Evolutionary conservation across 2,329 filamentous ascomycete species (phyloP), one percentile per base, ranked within the genome.

Genomic region (Colletotrichum cordylinicola): DNA sequence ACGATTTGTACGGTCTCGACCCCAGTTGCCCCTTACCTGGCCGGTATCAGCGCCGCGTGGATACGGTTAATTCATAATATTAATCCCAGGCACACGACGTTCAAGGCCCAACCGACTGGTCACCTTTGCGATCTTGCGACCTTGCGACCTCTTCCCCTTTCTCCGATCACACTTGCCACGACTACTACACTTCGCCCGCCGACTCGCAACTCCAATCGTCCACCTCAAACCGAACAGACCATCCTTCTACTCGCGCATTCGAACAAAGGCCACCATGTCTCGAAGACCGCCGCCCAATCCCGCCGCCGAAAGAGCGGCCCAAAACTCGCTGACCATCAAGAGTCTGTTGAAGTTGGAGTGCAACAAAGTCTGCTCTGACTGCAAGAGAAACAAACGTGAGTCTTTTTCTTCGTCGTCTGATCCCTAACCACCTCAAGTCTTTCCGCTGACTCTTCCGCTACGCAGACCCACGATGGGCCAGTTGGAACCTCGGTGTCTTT

Each of bases 311-410:
- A 93, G 95, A 86, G 95, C 96, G 81, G 96, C 96, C 82, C 94
- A 98, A 87, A 99, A 99, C 87, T 94, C 95, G 85, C 93, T 94
- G 84, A 98, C 96, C 60, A 95, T 99, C 86, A 98, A 98, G 90
- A 96, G 92, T 83, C 91, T 99, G 80, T 90, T 98, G 84, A 99
- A 98, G 88, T 88, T 99, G 80, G 96, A 98, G 83, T 88, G 93
- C 78, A 99, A 99, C 89, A 99, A 99, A 89, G 92, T 94, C 83
- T 99, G 97, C 89, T 95, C 96, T 77, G 97, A 99, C 86, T 99
- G 97, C 92, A 99, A 99, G 90, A 93, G 94, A 85, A 99, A 98
- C 89, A 99, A 98, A 86, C 97, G 96, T 98, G 86, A 80, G 93
- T 88, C 3, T 8, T n/a, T 33, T 68, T 37, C 43, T n/a, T n/a